Conservation (phyloP, 257 asterid genomes). For the Cynanchum wilfordii region DNA sequence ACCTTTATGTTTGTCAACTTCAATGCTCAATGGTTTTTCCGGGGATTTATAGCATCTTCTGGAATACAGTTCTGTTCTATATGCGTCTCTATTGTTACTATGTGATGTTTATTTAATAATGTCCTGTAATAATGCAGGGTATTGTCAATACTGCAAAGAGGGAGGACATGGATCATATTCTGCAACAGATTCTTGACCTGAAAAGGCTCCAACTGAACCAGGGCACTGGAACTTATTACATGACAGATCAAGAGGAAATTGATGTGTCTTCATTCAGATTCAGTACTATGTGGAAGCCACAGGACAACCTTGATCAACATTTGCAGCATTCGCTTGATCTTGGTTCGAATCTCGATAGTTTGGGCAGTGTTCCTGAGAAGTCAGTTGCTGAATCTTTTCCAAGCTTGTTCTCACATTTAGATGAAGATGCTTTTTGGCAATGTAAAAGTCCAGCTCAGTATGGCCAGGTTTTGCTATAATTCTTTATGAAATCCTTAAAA, state of each 20-base stretch:
- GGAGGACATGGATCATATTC: conserved; percentile 30
- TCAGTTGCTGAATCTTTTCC: conserved; percentile 36
- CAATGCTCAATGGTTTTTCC: too few species aligned
- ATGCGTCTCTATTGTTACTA: background rate
- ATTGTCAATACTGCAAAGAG: conserved; percentile 8
- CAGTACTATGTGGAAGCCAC: conserved; percentile 25
- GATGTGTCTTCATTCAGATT: conserved; percentile 22
- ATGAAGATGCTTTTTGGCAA: conserved; percentile 60
- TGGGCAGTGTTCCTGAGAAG: conserved; percentile 28
- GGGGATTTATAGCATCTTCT: background rate
- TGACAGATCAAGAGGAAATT: conserved; percentile 26
- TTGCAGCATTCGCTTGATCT: conserved; percentile 29
- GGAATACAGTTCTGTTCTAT: background rate
- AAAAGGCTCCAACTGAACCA: conserved; percentile 49
- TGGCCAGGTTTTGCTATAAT: conserved; percentile 45
- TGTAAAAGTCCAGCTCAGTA: conserved; percentile 47
- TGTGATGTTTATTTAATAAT: too few species aligned
- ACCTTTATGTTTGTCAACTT: too few species aligned
- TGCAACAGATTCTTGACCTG: conserved; percentile 63
- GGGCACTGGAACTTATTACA: conserved; percentile 26
- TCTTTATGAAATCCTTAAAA: background rate
- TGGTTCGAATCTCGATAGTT: conserved; percentile 25
- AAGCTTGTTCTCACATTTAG: conserved; percentile 39
- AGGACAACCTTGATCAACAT: conserved; percentile 23
- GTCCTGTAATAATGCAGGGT: conserved; percentile 4